phyloP scores from a whole-genome alignment of 2,329 filamentous ascomycete genomes.

The Zasmidium angulare region DNA sequence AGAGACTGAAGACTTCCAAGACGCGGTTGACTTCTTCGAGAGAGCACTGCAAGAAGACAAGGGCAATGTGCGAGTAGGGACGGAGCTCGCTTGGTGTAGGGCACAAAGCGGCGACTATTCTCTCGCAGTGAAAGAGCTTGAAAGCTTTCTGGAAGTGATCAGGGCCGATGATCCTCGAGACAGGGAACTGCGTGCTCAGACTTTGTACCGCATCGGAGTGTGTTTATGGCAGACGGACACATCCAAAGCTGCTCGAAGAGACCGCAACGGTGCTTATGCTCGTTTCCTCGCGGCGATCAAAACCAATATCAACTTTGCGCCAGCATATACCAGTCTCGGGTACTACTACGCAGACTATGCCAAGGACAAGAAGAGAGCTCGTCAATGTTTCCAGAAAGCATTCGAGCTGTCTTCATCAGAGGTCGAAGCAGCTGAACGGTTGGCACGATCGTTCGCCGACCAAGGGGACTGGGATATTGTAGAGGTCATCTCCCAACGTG shows the following conservation, averaged over 20 bases:
- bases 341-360: constrained; percentile 89
- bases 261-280: constrained; percentile 77
- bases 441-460: constrained; percentile 83
- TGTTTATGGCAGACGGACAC: constrained; percentile 84
- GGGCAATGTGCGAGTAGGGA: constrained; percentile 73
- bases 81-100: constrained; percentile 90
- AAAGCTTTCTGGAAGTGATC: constrained; percentile 66
- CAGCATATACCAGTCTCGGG: constrained; percentile 87
- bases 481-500: constrained; percentile 83
- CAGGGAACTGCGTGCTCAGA: constrained; percentile 76
- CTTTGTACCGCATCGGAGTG: constrained; percentile 80
- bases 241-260: constrained; percentile 72
- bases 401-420: constrained; percentile 89
- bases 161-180: constrained; percentile 60
- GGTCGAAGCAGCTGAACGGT: constrained; percentile 78
- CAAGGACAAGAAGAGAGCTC: constrained; percentile 79
- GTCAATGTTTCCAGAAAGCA: constrained; percentile 94
- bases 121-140: constrained; percentile 66
- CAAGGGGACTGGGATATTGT: constrained; percentile 95
- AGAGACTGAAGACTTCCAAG: constrained; percentile 83
- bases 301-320: constrained; percentile 82
- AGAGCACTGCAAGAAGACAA: constrained; percentile 73
- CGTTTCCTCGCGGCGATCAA: constrained; percentile 82
- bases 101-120: constrained; percentile 76
- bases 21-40: constrained; percentile 77